Conservation (phyloP, 225 moss, liverwort and hornwort species). For the Straminergon stramineum region DNA sequence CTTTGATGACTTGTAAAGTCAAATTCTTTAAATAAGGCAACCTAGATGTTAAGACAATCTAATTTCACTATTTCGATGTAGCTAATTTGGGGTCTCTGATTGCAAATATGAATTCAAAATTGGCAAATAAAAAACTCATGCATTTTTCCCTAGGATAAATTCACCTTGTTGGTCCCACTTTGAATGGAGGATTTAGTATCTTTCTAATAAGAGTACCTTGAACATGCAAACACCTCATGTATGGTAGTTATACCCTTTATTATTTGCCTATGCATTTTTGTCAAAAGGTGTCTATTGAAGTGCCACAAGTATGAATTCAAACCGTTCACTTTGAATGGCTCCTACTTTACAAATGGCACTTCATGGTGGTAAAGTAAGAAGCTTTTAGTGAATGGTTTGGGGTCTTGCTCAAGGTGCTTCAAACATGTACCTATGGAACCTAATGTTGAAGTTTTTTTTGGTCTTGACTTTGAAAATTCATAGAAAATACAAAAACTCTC, state of each 20-base stretch:
- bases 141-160: too few species aligned
- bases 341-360: background rate
- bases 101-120: too few species aligned
- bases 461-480: background rate
- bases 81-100: too few species aligned
- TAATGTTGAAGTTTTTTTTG: background rate
- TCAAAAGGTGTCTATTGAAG: background rate
- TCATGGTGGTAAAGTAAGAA: background rate
- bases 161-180: too few species aligned
- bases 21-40: too few species aligned
- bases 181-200: too few species aligned
- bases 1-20: too few species aligned
- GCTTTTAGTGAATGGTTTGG: background rate
- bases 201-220: background rate
- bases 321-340: background rate
- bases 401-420: rapidly evolving
- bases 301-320: background rate
- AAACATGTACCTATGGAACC: background rate
- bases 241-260: too few species aligned
- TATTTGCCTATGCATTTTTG: rapidly evolving
- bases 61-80: too few species aligned
- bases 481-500: background rate
- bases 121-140: too few species aligned
- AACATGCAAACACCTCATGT: background rate
- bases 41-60: too few species aligned